Evolutionary conservation across 2,329 filamentous ascomycete genomes (phyloP), one percentile per base, ranked within the genome.

Genomic region (Xylaria polymorpha): DNA sequence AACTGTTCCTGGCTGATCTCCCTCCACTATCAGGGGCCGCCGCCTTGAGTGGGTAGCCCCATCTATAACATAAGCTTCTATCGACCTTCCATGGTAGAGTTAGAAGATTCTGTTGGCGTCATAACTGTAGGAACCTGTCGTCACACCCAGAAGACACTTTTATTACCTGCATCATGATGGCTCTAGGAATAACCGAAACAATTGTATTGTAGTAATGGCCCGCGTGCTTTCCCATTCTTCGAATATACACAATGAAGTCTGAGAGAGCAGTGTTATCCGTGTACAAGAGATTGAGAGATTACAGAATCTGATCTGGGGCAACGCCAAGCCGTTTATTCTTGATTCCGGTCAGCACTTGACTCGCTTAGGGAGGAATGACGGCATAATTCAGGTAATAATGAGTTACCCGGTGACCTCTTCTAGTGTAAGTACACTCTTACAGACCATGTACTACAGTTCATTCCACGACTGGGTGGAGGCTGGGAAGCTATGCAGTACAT

Each of bases 11-110:
- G n/a, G 56, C 48, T 65, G 56, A 53, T 46, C 61, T 60, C 22
- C 43, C 25, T 20, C 50, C 41, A 50, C 37, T 22, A 18, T 18
- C 55, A 59, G 37, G 64, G 58, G 18, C 9, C 32, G 2, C 25
- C 10, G 29, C 35, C 58, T 37, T 51, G 57, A 12, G 56, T 65
- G 39, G 55, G 39, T 56, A 48, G 41, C 61, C 66, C 41, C 39
- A 51, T 48, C 51, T 58, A 70, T 67, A 70, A 55, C 51, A 67
- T 29, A 70, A 61, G 44, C 65, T 70, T 68, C 56, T 68, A 65
- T 61, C 8, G 32, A 41, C 29, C 53, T 64, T 64, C 60, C n/a
- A 55, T 20, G 22, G 53, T 46, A 44, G 60, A 32, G 32, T 35
- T 58, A 35, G 64, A 51, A 66, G 35, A 65, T 66, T 46, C 51